Percentiles rank a stretch among this genome's conserved stretches.
phyloP scores from a whole-genome alignment of 164 flowering plant species.

The Vitis rupestris region DNA sequence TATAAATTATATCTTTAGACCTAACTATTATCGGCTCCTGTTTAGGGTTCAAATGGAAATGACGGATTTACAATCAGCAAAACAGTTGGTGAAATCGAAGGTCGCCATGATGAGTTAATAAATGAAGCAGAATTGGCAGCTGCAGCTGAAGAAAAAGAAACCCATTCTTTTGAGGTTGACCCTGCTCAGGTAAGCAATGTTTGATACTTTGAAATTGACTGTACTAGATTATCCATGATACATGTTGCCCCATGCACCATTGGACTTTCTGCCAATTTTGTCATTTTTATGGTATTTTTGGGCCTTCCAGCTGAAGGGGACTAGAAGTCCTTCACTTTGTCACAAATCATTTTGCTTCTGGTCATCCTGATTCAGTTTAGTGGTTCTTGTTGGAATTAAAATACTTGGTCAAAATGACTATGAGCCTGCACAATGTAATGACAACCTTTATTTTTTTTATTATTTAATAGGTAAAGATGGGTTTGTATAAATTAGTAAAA shows the following conservation, averaged over 20 bases:
- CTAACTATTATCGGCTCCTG: not conserved
- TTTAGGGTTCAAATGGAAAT: constrained; percentile 47
- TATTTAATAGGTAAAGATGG: too few relatives aligned
- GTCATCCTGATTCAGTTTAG: constrained; percentile 1
- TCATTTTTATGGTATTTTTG: not conserved
- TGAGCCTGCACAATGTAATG: too few relatives aligned
- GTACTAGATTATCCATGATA: not conserved
- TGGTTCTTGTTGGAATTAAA: not conserved
- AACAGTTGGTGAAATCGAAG: constrained; percentile 66
- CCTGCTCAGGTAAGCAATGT: constrained; percentile 70
- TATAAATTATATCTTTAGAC: not conserved
- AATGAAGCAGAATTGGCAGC: constrained; percentile 84
- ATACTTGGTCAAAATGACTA: too few relatives aligned
- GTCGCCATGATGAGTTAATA: constrained; percentile 66
- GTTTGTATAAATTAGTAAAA: too few relatives aligned
- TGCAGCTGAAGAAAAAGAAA: constrained; percentile 91
- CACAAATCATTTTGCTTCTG: not conserved
- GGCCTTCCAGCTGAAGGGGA: not conserved
- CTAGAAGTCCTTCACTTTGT: not conserved
- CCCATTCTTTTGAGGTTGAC: constrained; percentile 90
- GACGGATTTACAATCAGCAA: constrained; percentile 76
- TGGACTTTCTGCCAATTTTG: not conserved
- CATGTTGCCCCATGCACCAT: not conserved
- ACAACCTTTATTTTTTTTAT: too few relatives aligned
- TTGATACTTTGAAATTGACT: not conserved